Percentiles rank a stretch among this genome's conserved stretches.
These are phyloP conservation scores for Sanguinoderma infundibulare DNA, from an alignment of 1,284 basidiomycete genomes.

Conservation along the genomic window DNA sequence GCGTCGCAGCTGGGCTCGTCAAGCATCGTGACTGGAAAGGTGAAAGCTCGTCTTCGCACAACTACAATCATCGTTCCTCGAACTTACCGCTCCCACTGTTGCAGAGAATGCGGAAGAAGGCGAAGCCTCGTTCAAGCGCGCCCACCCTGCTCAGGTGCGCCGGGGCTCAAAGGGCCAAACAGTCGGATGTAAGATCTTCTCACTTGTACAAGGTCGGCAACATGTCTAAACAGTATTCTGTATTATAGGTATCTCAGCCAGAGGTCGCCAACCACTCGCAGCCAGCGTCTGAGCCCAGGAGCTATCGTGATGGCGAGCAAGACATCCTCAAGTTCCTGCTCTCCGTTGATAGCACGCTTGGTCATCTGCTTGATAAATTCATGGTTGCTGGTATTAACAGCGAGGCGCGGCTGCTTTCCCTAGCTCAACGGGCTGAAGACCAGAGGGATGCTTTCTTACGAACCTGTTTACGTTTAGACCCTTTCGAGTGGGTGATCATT, in stretches of 20 bases:
- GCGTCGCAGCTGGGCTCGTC: not conserved
- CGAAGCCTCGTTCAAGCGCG: not conserved
- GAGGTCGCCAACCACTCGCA: not conserved
- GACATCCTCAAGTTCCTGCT: slow-evolving; percentile 2
- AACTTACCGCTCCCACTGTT: not conserved
- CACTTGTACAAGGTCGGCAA: no score
- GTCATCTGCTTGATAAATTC: slow-evolving; percentile 9
- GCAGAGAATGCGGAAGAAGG: not conserved
- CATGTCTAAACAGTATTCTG: no score
- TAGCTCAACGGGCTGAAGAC: slow-evolving; percentile 3
- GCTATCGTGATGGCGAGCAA: not conserved
- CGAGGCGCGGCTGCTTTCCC: not conserved
- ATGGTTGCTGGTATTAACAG: slow-evolving; percentile 8
- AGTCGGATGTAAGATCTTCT: not conserved
- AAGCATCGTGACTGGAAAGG: not conserved
- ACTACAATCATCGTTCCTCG: no score
- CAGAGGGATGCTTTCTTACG: slow-evolving; percentile 10
- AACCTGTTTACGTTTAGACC: slow-evolving; percentile 1
- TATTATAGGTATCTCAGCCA: not conserved
- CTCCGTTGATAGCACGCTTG: not conserved
- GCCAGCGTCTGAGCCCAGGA: not conserved
- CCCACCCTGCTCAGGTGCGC: not conserved
- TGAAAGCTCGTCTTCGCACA: not conserved
- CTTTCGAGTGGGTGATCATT: slow-evolving; percentile 6
- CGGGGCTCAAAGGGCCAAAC: not conserved